Evolutionary conservation across 2,329 filamentous ascomycete genomes (phyloP).

Genomic region (Cadophora sp.): DNA sequence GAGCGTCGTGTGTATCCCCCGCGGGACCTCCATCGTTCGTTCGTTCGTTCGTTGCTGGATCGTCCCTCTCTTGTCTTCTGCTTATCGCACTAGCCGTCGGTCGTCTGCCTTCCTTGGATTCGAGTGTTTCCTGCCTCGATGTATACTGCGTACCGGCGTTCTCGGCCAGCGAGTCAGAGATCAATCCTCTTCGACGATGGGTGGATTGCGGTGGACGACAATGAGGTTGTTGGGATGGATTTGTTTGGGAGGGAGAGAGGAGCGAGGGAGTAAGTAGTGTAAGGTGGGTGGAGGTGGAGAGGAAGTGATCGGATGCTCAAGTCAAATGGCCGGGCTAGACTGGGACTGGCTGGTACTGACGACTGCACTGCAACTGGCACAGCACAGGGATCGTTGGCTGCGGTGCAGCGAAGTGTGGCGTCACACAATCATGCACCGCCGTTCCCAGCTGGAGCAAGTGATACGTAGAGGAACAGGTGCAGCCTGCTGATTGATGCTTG

Average conservation of each 20-base stretch:
- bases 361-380: no score
- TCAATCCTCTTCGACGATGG: constrained; percentile 22
- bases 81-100: constrained; percentile 25
- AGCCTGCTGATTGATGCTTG: constrained; percentile 8
- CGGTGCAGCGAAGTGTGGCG: constrained; percentile 9
- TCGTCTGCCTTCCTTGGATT: constrained; percentile 12
- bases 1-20: constrained; percentile 35
- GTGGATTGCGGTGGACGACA: constrained; percentile 9
- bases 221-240: constrained; percentile 10
- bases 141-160: constrained; percentile 24
- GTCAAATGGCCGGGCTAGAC: constrained; percentile 4
- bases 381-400: constrained; percentile 16
- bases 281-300: background rate
- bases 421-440: constrained; percentile 15
- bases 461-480: no score
- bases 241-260: constrained; percentile 16
- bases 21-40: constrained; percentile 33
- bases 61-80: constrained; percentile 15
- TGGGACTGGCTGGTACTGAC: background rate
- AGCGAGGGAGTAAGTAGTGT: background rate
- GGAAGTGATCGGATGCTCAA: background rate
- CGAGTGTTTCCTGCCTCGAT: constrained; percentile 13
- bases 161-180: constrained; percentile 38
- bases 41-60: constrained; percentile 18
- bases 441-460: constrained; percentile 4